Percentiles rank a stretch among this genome's conserved stretches.
These are phyloP conservation scores for Tetradesmus lagerheimii DNA, from an alignment of 139 green algal species.

Conservation along the genomic window DNA sequence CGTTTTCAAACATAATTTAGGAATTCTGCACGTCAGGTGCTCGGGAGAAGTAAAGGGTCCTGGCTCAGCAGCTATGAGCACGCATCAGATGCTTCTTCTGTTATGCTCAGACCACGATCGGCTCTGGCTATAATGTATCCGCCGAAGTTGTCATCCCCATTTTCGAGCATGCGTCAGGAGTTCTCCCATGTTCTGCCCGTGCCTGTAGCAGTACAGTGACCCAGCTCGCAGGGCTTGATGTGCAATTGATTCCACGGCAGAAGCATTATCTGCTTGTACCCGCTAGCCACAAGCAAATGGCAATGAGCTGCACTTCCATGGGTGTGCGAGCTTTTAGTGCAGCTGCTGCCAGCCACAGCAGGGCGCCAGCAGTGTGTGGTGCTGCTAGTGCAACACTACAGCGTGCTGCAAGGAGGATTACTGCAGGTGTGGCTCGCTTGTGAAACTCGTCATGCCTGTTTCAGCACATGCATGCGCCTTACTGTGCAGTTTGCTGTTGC, in stretches of 20 bases:
- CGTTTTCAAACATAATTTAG: too few relatives aligned
- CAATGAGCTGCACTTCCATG: not conserved
- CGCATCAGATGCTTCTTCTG: too few relatives aligned
- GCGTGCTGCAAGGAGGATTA: not conserved
- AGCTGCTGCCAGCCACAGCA: constrained; percentile 17
- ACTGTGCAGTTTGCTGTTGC: not conserved
- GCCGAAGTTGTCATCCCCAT: too few relatives aligned
- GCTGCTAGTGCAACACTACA: not conserved
- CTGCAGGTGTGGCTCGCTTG: not conserved
- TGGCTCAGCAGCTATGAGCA: too few relatives aligned
- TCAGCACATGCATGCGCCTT: not conserved
- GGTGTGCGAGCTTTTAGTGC: not conserved
- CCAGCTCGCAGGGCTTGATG: not conserved
- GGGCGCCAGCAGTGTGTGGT: not conserved
- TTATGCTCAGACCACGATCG: too few relatives aligned
- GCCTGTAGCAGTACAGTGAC: too few relatives aligned
- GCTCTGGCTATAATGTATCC: too few relatives aligned
- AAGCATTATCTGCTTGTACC: not conserved
- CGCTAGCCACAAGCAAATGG: not conserved
- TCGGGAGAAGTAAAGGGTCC: too few relatives aligned
- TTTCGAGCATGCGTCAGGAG: too few relatives aligned
- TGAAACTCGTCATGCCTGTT: not conserved
- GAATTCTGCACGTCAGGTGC: too few relatives aligned
- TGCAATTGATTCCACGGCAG: not conserved
- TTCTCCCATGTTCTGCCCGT: too few relatives aligned